phyloP scores from a whole-genome alignment of 2,329 filamentous ascomycete species.

The Xylaria sp. region DNA sequence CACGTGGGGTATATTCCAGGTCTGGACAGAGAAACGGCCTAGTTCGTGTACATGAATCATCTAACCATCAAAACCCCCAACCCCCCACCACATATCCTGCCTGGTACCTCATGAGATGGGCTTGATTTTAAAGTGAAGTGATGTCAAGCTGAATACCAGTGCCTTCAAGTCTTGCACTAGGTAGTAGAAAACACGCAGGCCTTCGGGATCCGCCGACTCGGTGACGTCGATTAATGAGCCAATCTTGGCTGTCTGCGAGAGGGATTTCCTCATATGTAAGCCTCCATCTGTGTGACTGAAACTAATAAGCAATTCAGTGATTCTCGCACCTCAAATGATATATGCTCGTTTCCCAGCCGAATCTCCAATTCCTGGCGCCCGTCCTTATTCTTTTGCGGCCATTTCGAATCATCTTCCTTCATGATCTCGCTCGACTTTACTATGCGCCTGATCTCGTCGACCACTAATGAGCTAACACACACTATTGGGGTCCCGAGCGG shows the following conservation, averaged over 20 bases:
- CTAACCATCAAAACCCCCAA: slow-evolving; percentile 19
- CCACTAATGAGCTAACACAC: slow-evolving; percentile 91
- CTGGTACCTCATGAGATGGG: slow-evolving; percentile 64
- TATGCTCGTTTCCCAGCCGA: slow-evolving; percentile 90
- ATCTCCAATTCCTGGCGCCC: slow-evolving; percentile 97
- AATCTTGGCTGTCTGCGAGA: slow-evolving; percentile 88
- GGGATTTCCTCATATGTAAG: slow-evolving; percentile 22
- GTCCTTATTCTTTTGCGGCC: slow-evolving; percentile 99
- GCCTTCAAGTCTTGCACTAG: slow-evolving; percentile 97
- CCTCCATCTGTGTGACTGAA: slow-evolving; percentile 10
- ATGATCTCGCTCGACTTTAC: slow-evolving; percentile 97
- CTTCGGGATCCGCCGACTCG: slow-evolving; percentile 94
- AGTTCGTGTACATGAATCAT: slow-evolving; percentile 41
- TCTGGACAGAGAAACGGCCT: slow-evolving; percentile 36
- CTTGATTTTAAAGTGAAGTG: slow-evolving; percentile 96
- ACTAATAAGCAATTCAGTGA: neutral
- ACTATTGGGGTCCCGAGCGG: slow-evolving; percentile 63
- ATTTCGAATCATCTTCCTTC: slow-evolving; percentile 98
- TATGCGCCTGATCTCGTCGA: slow-evolving; percentile 95
- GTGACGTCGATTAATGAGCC: slow-evolving; percentile 96
- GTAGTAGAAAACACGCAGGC: slow-evolving; percentile 97
- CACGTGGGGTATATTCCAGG: slow-evolving; percentile 44
- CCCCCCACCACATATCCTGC: slow-evolving; percentile 13
- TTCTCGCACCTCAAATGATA: slow-evolving; percentile 86
- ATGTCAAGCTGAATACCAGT: slow-evolving; percentile 94